Evolutionary conservation across 768 basidiomycete species (phyloP).

Genomic region (Leccinum uliginosum): DNA sequence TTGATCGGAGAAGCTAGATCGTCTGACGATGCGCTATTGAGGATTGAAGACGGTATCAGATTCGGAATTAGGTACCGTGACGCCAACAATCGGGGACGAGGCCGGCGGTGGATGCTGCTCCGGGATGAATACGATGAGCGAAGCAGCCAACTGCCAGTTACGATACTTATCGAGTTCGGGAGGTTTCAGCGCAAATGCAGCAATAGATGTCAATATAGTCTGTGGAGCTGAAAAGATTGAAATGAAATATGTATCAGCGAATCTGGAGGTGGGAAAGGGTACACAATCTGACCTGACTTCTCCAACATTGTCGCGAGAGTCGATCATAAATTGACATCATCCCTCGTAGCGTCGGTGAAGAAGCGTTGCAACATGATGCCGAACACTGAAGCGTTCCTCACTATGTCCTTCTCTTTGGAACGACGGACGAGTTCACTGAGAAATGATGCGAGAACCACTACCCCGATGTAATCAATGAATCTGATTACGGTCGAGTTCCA

Average conservation of each 20-base stretch:
- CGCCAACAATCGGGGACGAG: slow-evolving; percentile 67
- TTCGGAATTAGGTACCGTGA: slow-evolving; percentile 71
- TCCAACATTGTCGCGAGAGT: slow-evolving; percentile 59
- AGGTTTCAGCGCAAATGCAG: slow-evolving; percentile 61
- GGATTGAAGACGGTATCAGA: slow-evolving; percentile 82
- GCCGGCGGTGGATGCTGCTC: slow-evolving; percentile 65
- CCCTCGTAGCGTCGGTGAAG: slow-evolving; percentile 51
- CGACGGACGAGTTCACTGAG: slow-evolving; percentile 29
- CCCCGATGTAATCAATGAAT: too few relatives aligned
- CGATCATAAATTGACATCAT: slow-evolving; percentile 78
- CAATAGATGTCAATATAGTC: slow-evolving; percentile 59
- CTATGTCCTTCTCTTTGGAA: slow-evolving; percentile 37
- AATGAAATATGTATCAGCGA: not conserved
- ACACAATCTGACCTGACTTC: slow-evolving; percentile 46
- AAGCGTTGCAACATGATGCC: slow-evolving; percentile 55
- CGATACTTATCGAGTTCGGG: slow-evolving; percentile 73
- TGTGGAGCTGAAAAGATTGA: slow-evolving; percentile 56
- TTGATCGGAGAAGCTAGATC: slow-evolving; percentile 64
- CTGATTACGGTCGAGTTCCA: too few relatives aligned
- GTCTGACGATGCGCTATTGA: slow-evolving; percentile 60
- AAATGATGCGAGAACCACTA: slow-evolving; percentile 30
- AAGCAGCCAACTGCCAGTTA: slow-evolving; percentile 89
- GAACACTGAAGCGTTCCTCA: slow-evolving; percentile 58
- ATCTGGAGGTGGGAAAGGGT: not conserved
- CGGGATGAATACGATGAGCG: slow-evolving; percentile 57